phyloP scores from a whole-genome alignment of 768 basidiomycete genomes.

The Xerocomus spinulosus region DNA sequence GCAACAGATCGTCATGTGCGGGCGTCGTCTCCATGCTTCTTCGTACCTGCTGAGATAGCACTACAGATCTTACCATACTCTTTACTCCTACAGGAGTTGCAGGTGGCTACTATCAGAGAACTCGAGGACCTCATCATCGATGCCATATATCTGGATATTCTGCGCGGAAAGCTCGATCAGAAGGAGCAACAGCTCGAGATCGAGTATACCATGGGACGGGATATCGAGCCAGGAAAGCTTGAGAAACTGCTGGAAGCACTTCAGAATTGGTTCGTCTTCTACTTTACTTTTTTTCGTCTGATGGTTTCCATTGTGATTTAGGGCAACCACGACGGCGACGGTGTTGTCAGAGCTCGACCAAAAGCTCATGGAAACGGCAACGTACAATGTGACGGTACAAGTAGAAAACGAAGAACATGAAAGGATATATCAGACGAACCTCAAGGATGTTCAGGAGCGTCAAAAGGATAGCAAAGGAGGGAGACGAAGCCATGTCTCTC shows the following conservation, averaged over 20 bases:
- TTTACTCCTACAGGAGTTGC: constrained; percentile 61
- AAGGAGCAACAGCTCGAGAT: constrained; percentile 86
- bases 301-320: constrained; percentile 26
- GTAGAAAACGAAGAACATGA: constrained; percentile 52
- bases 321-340: constrained; percentile 66
- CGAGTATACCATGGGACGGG: constrained; percentile 89
- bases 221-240: constrained; percentile 74
- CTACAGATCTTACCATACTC: constrained; percentile 78
- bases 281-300: background rate
- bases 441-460: constrained; percentile 63
- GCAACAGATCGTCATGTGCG: constrained; percentile 73
- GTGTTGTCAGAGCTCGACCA: constrained; percentile 71
- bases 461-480: constrained; percentile 53
- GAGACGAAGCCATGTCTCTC: constrained; percentile 18
- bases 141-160: constrained; percentile 86
- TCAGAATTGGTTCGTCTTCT: constrained; percentile 54
- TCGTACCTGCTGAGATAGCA: background rate
- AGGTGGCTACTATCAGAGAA: constrained; percentile 76
- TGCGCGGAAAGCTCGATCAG: constrained; percentile 92
- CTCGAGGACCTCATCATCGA: constrained; percentile 98
- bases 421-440: constrained; percentile 41
- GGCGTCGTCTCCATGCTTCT: constrained; percentile 5
- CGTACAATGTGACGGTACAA: constrained; percentile 39
- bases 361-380: constrained; percentile 56
- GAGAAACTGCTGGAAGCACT: constrained; percentile 58